Evolutionary conservation across 345 rosid species (phyloP), one percentile per base, ranked within the genome.

Genomic region (Mercurialis annua): DNA sequence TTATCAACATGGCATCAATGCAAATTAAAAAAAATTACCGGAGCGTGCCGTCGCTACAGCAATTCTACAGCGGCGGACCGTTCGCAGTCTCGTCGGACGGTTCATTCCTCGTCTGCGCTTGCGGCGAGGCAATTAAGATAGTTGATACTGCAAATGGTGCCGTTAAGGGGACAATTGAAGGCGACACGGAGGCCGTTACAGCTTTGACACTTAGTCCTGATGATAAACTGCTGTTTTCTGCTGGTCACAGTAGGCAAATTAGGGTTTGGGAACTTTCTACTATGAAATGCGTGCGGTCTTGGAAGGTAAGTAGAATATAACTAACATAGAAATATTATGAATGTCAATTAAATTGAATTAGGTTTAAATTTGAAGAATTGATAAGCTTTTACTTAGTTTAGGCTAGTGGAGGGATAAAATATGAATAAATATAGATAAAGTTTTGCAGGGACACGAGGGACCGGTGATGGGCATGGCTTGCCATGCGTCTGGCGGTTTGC

Each of bases 51-150:
- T 81, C 92, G 16, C 75, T 90, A 33, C 88, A 87, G 71, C 97
- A 93, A 70, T 91, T 93, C 77, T 93, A 93, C 75, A 72, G 83
- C n/a, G 98, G 97, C 1, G 99, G 96, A 0, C 95, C 99, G 0
- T 82, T 91, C 70, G 78, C 73, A 7, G 92, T 94, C 36, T 84
- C 97, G 4, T 86, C 95, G 3, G 90, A 87, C 48, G 90, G 89
- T 26, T 87, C 92, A 21, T 91, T 94, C 65, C 77, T 94, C 33
- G 92, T 73, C 10, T 94, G 99, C 67, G 81, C 90, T 3, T 86
- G 92, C 59, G 92, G 88, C 0, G 97, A 89, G 50, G 70, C 85
- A 16, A 76, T 94, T 27, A 91, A 89, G 72, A 85, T 94, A n/a
- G 92, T 91, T 10, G 86, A 89, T 54, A 77, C 87, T 7, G 71